These are phyloP conservation scores for Apiotrichum mycotoxinovorans DNA, from an alignment of 1,284 basidiomycete species.

Conservation along the genomic window DNA sequence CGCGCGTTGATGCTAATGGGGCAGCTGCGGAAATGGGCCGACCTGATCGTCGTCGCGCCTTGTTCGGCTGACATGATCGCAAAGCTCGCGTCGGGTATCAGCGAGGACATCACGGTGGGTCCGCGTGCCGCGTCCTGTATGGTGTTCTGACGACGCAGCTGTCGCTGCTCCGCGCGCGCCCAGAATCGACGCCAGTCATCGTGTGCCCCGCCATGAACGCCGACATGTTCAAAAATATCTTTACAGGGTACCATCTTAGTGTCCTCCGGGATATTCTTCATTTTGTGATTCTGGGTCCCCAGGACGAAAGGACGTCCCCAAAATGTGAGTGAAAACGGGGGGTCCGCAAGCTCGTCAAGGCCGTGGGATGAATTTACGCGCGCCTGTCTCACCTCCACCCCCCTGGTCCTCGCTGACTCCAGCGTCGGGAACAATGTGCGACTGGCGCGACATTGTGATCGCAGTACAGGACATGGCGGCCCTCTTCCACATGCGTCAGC, in stretches of 20 bases:
- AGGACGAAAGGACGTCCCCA: slow-evolving; percentile 24
- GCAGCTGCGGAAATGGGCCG: slow-evolving; percentile 84
- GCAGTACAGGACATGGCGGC: slow-evolving; percentile 35
- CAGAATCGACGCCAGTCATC: slow-evolving; percentile 74
- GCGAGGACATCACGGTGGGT: slow-evolving; percentile 82
- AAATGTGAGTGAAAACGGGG: too few species aligned
- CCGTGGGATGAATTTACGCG: too few species aligned
- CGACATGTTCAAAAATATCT: slow-evolving; percentile 87
- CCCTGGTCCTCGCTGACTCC: too few species aligned
- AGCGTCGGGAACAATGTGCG: slow-evolving; percentile 88
- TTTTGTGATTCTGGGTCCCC: slow-evolving; percentile 77
- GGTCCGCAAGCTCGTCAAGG: too few species aligned
- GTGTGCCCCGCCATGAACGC: slow-evolving; percentile 98
- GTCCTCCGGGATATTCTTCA: slow-evolving; percentile 67
- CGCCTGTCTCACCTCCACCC: too few species aligned
- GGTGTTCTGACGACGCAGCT: slow-evolving; percentile 57
- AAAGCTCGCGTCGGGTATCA: slow-evolving; percentile 81
- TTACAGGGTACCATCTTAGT: slow-evolving; percentile 76
- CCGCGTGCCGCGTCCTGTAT: neutral
- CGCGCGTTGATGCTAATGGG: neutral
- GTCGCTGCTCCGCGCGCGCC: slow-evolving; percentile 78
- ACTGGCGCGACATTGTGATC: slow-evolving; percentile 62
- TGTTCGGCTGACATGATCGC: slow-evolving; percentile 92
- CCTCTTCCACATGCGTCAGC: slow-evolving; percentile 14
- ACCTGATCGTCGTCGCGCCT: slow-evolving; percentile 87